phyloP scores from a whole-genome alignment of 2,329 filamentous ascomycete species.

The Beauveria varroae region DNA sequence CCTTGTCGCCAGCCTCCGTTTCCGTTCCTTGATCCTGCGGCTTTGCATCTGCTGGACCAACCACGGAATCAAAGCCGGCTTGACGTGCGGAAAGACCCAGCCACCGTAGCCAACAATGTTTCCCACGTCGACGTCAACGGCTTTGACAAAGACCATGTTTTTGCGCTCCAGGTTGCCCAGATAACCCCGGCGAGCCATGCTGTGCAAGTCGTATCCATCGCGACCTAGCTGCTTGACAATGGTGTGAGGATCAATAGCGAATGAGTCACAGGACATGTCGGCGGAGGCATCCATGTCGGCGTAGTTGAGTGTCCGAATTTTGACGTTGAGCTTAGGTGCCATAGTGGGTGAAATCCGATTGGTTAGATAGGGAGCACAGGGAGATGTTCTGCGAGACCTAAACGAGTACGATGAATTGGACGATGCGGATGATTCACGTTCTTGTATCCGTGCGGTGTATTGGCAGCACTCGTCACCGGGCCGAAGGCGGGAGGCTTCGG shows the following conservation, averaged over 20 bases:
- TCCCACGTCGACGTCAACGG: constrained; percentile 7
- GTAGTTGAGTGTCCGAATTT: constrained; percentile 11
- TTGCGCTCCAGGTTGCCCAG: constrained; percentile 7
- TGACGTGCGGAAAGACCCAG: constrained; percentile 10
- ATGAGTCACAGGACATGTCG: constrained; percentile 2
- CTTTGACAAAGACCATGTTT: constrained; percentile 12
- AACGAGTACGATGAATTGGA: too few species aligned
- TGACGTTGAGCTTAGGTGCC: constrained; percentile 3
- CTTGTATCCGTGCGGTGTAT: neutral
- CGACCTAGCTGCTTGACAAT: constrained; percentile 13
- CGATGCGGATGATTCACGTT: neutral
- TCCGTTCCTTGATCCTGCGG: neutral
- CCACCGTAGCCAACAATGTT: constrained; percentile 11
- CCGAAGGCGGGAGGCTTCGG: neutral
- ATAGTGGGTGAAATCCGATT: neutral
- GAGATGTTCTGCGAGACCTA: too few species aligned
- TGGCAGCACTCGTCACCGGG: too few species aligned
- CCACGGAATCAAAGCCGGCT: constrained; percentile 1
- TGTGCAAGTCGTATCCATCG: constrained; percentile 13
- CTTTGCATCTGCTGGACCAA: constrained; percentile 5
- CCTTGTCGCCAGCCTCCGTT: neutral
- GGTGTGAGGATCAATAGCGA: constrained; percentile 12
- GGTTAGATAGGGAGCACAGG: too few species aligned
- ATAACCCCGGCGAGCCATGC: constrained; percentile 2
- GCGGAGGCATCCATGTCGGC: constrained; percentile 12